These are phyloP conservation scores for Flaveria brownii DNA, from an alignment of 129 eudicot species.

Conservation along the genomic window DNA sequence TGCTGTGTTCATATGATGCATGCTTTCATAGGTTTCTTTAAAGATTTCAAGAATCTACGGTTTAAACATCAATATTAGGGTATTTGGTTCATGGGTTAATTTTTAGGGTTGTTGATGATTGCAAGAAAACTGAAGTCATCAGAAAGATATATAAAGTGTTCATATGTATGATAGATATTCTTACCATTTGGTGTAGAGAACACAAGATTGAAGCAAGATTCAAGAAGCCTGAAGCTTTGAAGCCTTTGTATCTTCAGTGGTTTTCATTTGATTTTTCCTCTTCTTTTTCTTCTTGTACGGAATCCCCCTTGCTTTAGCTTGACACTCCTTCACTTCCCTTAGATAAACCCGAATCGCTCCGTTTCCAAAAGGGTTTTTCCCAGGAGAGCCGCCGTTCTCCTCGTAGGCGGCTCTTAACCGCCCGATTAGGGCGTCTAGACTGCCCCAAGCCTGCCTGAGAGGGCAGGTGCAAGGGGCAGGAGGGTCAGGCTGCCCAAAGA, in stretches of 20 bases:
- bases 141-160: not conserved
- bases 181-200: constrained; percentile 39
- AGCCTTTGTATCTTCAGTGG: constrained; percentile 28
- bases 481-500: constrained; percentile 89
- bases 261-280: constrained; percentile 48
- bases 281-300: constrained; percentile 79
- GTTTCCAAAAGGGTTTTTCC: constrained; percentile 72
- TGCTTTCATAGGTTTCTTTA: not conserved
- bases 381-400: constrained; percentile 76
- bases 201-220: constrained; percentile 24
- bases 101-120: constrained; percentile 29
- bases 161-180: not conserved
- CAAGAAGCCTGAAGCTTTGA: constrained; percentile 42
- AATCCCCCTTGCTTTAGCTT: constrained; percentile 74
- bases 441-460: constrained; percentile 90
- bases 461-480: constrained; percentile 94
- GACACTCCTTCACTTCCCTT: constrained; percentile 79
- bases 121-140: constrained; percentile 9
- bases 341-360: constrained; percentile 72
- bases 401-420: constrained; percentile 84
- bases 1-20: constrained; percentile 1
- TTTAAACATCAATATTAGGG: constrained; percentile 25
- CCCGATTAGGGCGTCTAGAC: constrained; percentile 84
- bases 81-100: constrained; percentile 26
- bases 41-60: constrained; percentile 17